phyloP scores from a whole-genome alignment of 768 basidiomycete species.

The Collybiopsis confluens region DNA sequence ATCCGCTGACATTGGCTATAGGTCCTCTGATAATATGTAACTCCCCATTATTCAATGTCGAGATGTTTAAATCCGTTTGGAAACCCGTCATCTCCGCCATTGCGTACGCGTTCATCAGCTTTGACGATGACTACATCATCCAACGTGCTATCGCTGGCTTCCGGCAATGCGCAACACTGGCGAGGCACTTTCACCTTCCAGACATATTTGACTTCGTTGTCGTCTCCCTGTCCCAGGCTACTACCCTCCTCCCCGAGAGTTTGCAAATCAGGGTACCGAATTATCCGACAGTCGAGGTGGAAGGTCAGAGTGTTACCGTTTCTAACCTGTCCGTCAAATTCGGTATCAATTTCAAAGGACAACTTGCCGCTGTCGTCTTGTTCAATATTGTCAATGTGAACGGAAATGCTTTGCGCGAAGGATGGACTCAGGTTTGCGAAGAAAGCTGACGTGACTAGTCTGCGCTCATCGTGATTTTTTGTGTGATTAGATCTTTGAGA shows the following conservation, averaged over 20 bases:
- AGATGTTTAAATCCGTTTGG: conserved; percentile 96
- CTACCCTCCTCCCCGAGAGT: conserved; percentile 75
- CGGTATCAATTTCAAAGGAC: conserved; percentile 92
- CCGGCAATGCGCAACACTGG: conserved; percentile 91
- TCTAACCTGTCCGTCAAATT: conserved; percentile 91
- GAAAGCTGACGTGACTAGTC: too few species aligned
- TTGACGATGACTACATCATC: conserved; percentile 95
- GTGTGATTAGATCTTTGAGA: conserved; percentile 81
- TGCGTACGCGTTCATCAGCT: conserved; percentile 91
- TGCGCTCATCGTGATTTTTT: conserved; percentile 6
- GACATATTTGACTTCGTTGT: conserved; percentile 98
- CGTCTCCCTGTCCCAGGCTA: conserved; percentile 86
- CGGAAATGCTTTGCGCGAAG: conserved; percentile 88
- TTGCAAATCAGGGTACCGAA: conserved; percentile 70
- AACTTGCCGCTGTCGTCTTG: conserved; percentile 92
- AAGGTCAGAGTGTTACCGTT: conserved; percentile 85
- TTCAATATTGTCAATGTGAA: conserved; percentile 98
- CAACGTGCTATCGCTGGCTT: conserved; percentile 96
- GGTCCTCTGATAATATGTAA: conserved; percentile 75
- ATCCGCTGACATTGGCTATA: conserved; percentile 19
- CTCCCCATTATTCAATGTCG: conserved; percentile 74
- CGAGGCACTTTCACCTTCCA: conserved; percentile 81
- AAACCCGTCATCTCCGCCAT: conserved; percentile 91
- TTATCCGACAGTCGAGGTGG: conserved; percentile 86
- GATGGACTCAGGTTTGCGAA: conserved; percentile 96